Base-by-base conservation (phyloP, 1,284 basidiomycete species). In the Boletus hoseneyae region DNA sequence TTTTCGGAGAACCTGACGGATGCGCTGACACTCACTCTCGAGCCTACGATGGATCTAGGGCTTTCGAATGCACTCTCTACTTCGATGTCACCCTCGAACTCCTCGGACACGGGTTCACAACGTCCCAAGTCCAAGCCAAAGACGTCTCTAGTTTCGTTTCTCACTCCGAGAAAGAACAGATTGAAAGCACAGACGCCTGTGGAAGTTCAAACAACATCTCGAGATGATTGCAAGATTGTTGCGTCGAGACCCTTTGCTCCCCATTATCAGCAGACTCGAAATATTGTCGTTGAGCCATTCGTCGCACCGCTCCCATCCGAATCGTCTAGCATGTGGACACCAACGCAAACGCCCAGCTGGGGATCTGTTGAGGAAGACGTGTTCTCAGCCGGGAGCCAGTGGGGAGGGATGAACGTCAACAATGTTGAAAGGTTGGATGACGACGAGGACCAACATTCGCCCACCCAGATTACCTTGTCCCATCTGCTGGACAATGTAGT, bases 1-100 rank as follows among this genome's bases (percentile, higher is more conserved):
- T 97, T 96, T 68, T 89, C 89, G 2, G 95, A 97, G 69, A 95
- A 96, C 63, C 71, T 97, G 29, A 90, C 86, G 16, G 96, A 97
- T 61, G 95, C 94, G 2, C 74, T 98, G 57, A 87, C 76, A 41
- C 73, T 90, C 39, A 78, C 78, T 33, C 70, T 92, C 47, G 87
- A 90, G 52, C 68, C 86, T 25, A 70, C 68, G 6, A 72, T 74
- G 29, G 77, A 82, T 45, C 57, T 68, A 4, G 60, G 61, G n/a
- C 57, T 59, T 34, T 32, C 43, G 59, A 35, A 50, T 55, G n/a
- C 56, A 47, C n/a, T 52, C 47, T 30, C 55, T 54, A 18, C 53
- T 58, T 37, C 48, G 51, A 25, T 49, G 62, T 36, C 59, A 57
- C 27, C 65, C 67, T 41, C 58, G 59, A 34, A 19, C 15, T 38